A percentile compares a stretch with the other conserved stretches of the same genome.
Evolutionary conservation across 2,329 filamentous ascomycete species (phyloP).

Genomic region (Epichloe glyceriae): DNA sequence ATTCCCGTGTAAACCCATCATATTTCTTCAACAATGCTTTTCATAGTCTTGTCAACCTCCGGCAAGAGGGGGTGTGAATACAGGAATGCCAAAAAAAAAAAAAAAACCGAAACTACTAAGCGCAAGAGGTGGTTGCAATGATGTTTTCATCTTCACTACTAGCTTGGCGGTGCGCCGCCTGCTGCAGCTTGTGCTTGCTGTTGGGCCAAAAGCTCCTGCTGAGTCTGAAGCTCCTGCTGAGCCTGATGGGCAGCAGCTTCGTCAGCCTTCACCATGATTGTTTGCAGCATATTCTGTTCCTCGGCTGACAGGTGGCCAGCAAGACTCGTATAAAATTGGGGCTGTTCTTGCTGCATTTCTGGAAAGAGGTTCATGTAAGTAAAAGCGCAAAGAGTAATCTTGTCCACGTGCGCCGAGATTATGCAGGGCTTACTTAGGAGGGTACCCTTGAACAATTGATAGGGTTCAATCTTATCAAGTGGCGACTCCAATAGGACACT

Average conservation of each 20-base stretch:
- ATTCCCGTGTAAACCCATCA: not conserved
- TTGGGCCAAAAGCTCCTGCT: conserved; percentile 16
- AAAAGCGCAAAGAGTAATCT: not conserved
- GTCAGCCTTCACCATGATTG: conserved; percentile 53
- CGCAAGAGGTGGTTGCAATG: not conserved
- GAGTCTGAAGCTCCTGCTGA: conserved; percentile 7
- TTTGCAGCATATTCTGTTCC: conserved; percentile 70
- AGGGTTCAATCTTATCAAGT: conserved; percentile 89
- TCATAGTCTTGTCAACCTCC: conserved; percentile 1
- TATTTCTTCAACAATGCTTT: conserved; percentile 2
- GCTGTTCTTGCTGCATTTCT: conserved; percentile 86
- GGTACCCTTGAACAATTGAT: conserved; percentile 72
- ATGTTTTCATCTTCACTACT: conserved; percentile 1
- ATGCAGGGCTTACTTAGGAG: conserved; percentile 56
- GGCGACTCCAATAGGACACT: conserved; percentile 87
- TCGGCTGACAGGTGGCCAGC: conserved; percentile 67
- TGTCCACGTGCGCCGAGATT: not conserved
- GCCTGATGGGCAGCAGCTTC: conserved; percentile 24
- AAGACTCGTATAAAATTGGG: conserved; percentile 72
- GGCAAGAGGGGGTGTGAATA: not conserved
- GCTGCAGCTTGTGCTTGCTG: conserved; percentile 12
- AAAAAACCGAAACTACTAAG: not conserved
- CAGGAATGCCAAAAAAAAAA: not conserved
- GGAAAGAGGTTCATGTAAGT: conserved; percentile 3
- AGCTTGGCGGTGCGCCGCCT: conserved; percentile 5